These are phyloP conservation scores for Saccharomyces eubayanus DNA, from an alignment of 805 yeast species.

Conservation along the genomic window DNA sequence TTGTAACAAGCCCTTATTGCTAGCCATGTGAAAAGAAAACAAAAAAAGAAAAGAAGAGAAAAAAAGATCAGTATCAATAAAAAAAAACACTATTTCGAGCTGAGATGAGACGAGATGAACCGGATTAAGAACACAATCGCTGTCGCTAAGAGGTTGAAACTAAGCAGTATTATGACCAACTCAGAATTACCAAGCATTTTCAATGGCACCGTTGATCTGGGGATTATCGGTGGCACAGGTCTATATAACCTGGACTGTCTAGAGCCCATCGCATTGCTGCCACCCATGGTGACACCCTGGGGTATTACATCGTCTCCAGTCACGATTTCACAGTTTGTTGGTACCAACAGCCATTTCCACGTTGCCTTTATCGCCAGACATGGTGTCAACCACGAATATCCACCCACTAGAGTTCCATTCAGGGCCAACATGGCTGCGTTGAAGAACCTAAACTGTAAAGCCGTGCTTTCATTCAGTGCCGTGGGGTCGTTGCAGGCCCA, in stretches of 20 bases:
- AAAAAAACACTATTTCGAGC: not conserved
- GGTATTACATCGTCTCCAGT: slow-evolving; percentile 92
- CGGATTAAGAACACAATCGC: not conserved
- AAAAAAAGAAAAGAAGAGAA: not conserved
- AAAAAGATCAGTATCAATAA: not conserved
- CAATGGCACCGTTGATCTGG: slow-evolving; percentile 49
- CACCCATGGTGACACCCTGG: slow-evolving; percentile 87
- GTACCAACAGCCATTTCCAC: slow-evolving; percentile 38
- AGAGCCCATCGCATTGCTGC: slow-evolving; percentile 73
- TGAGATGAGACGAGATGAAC: not conserved
- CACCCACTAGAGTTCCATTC: slow-evolving; percentile 88
- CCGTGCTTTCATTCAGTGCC: slow-evolving; percentile 86
- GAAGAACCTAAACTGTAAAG: slow-evolving; percentile 77
- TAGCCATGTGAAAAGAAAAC: not conserved
- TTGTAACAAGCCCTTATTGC: not conserved
- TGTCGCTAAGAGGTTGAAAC: not conserved
- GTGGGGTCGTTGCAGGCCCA: slow-evolving; percentile 90
- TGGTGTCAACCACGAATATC: slow-evolving; percentile 78
- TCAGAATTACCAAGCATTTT: slow-evolving; percentile 20
- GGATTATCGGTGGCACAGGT: slow-evolving; percentile 98
- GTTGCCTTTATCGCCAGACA: slow-evolving; percentile 94
- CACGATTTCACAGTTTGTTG: slow-evolving; percentile 70
- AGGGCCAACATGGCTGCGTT: slow-evolving; percentile 94
- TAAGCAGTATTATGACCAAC: slow-evolving; percentile 15
- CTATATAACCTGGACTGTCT: slow-evolving; percentile 76